phyloP scores from a whole-genome alignment of 2,329 filamentous ascomycete genomes.

The Leptographium procerum region DNA sequence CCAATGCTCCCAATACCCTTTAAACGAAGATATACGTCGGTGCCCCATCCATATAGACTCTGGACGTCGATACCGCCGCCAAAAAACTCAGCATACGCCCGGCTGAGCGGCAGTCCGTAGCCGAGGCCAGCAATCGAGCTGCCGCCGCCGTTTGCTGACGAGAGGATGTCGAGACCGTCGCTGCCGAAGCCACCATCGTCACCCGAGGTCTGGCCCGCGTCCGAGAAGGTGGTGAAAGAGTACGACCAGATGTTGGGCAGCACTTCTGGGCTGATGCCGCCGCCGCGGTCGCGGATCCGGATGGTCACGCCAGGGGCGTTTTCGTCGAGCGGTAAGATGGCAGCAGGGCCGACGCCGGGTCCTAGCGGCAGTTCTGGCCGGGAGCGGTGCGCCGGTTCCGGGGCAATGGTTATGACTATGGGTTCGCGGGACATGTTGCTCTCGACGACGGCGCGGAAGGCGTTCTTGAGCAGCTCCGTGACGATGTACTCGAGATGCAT shows the following conservation, averaged over 20 bases:
- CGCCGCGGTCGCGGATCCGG: slow-evolving; percentile 87
- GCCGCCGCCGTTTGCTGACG: slow-evolving; percentile 56
- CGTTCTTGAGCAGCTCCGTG: slow-evolving; percentile 92
- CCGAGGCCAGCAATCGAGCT: slow-evolving; percentile 87
- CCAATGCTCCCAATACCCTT: slow-evolving; percentile 50
- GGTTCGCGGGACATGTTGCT: slow-evolving; percentile 67
- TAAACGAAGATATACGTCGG: slow-evolving; percentile 55
- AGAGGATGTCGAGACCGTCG: slow-evolving; percentile 66
- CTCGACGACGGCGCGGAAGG: slow-evolving; percentile 88
- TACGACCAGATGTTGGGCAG: slow-evolving; percentile 90
- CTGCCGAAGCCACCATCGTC: slow-evolving; percentile 27
- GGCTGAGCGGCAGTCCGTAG: slow-evolving; percentile 80
- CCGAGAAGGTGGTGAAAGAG: slow-evolving; percentile 89
- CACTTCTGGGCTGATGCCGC: slow-evolving; percentile 78
- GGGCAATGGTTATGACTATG: slow-evolving; percentile 85
- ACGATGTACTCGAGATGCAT: slow-evolving; percentile 97
- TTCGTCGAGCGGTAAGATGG: slow-evolving; percentile 48
- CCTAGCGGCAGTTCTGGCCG: not conserved
- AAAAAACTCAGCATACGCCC: slow-evolving; percentile 97
- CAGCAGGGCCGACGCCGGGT: slow-evolving; percentile 3
- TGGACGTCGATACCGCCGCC: slow-evolving; percentile 92
- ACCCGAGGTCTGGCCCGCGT: slow-evolving; percentile 39
- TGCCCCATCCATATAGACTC: slow-evolving; percentile 87
- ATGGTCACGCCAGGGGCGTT: slow-evolving; percentile 81
- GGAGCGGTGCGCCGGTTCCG: slow-evolving; percentile 30